Base-by-base conservation (phyloP, 1,284 basidiomycete species). In the Naganishia sp. region DNA sequence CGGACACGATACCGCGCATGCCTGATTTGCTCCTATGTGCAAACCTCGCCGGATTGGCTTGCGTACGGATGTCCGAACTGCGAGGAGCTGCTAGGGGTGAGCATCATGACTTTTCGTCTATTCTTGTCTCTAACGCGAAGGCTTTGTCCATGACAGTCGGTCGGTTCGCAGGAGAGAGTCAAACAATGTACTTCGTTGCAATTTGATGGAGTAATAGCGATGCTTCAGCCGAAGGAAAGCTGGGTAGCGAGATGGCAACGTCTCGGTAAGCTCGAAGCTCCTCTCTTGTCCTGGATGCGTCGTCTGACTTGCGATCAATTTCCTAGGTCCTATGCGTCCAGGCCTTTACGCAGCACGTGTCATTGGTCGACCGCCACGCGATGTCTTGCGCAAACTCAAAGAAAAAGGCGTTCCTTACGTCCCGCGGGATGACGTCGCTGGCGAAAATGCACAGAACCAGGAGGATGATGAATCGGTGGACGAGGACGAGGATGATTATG, bases 201-300 rank as follows among this genome's bases (percentile, higher is more conserved):
- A 71, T 99, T 90, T 74, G 95, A 98, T 74, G 96, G 96, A 21
- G 85, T 93, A 57, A 91, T 98, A 72, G 87, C 93, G 5, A 87
- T 94, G 70, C 87, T 94, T 64, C 86, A 92, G 73, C 90, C 94
- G 1, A 88, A 92, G 72, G 85, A 86, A 68, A 94, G 92, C 79
- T 99, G 95, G 95, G 94, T 98, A 11, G 91, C 92, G 16, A 84
- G 89, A 71, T 95, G 92, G 92, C 92, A 95, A 78, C 82, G 92
- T 75, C 91, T 88, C 72, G 86, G 92, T 93, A 71, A 72, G 89
- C 85, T 15, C 6, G 16, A 28, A 16, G 28, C 48, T 15, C 28
- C 36, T 50, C n/a, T n/a, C 6, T 53, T 2, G 25, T 23, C 49
- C 45, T 25, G 10, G n/a, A 28, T 9, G 11, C 23, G 36, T 65